Percentiles rank a stretch among this genome's conserved stretches.
phyloP scores from a whole-genome alignment of 164 flowering plant species.

The Buxus sempervirens region DNA sequence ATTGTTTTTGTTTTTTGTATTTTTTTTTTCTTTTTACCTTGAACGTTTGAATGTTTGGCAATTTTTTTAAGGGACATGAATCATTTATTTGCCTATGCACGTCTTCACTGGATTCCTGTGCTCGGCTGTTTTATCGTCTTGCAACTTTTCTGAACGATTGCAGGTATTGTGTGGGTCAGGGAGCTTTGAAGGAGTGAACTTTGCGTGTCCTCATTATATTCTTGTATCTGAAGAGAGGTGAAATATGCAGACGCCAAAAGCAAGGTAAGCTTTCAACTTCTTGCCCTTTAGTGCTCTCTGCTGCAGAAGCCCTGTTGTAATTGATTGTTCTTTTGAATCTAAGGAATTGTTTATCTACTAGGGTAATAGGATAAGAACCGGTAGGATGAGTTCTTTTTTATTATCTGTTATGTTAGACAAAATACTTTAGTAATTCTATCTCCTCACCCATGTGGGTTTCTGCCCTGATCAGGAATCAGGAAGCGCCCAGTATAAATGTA shows the following conservation, averaged over 20 bases:
- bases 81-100: conserved; percentile 14
- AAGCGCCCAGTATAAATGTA: too few species aligned
- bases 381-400: too few species aligned
- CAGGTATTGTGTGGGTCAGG: conserved; percentile 58
- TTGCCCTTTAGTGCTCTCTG: not conserved
- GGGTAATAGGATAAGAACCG: too few species aligned
- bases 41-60: conserved; percentile 3
- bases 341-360: not conserved
- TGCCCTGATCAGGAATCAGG: too few species aligned
- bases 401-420: too few species aligned
- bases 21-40: conserved; percentile 1
- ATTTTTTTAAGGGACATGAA: not conserved
- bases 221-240: conserved; percentile 13
- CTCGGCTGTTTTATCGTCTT: conserved; percentile 19
- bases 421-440: too few species aligned
- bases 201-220: conserved; percentile 4
- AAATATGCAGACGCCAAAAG: conserved; percentile 70
- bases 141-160: conserved; percentile 34
- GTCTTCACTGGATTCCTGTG: conserved; percentile 27
- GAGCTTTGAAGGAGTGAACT: conserved; percentile 25
- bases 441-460: too few species aligned
- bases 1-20: not conserved
- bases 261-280: conserved; percentile 36
- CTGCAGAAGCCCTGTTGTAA: not conserved
- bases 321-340: not conserved